Conservation (phyloP, 352 stramenopile species). For the Discostella stelligera region DNA sequence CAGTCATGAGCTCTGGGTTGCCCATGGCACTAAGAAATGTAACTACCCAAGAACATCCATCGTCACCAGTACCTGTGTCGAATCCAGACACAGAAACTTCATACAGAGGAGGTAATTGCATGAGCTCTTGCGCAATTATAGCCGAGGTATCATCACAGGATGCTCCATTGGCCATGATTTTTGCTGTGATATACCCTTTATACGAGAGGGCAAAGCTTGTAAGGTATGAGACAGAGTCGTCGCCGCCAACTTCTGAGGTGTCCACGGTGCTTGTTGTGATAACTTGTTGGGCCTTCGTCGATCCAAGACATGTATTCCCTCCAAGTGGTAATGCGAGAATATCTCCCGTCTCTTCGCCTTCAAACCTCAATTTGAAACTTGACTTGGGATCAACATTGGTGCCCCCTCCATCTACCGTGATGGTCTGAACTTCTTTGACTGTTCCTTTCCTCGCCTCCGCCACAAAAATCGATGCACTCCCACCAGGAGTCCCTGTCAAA, state of each 20-base stretch:
- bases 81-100: conserved; percentile 55
- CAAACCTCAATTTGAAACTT: conserved; percentile 72
- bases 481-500: conserved; percentile 34
- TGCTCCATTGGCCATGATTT: conserved; percentile 86
- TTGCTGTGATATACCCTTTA: conserved; percentile 77
- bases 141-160: conserved; percentile 85
- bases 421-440: conserved; percentile 77
- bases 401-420: conserved; percentile 50
- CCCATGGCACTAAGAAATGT: conserved; percentile 88
- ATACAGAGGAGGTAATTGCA: conserved; percentile 62
- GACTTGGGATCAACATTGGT: conserved; percentile 54
- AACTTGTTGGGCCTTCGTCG: conserved; percentile 83
- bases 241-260: conserved; percentile 87
- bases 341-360: conserved; percentile 79
- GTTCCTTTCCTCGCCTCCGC: conserved; percentile 77
- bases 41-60: conserved; percentile 87
- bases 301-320: conserved; percentile 57
- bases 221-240: conserved; percentile 86
- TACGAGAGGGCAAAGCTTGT: conserved; percentile 89
- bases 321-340: conserved; percentile 85
- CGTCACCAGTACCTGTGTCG: conserved; percentile 60
- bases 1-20: conserved; percentile 80
- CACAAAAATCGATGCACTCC: conserved; percentile 39
- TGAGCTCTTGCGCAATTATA: conserved; percentile 65
- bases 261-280: conserved; percentile 89